These are phyloP conservation scores for Silene conica DNA, from an alignment of 148 eudicot genomes.

Conservation along the genomic window DNA sequence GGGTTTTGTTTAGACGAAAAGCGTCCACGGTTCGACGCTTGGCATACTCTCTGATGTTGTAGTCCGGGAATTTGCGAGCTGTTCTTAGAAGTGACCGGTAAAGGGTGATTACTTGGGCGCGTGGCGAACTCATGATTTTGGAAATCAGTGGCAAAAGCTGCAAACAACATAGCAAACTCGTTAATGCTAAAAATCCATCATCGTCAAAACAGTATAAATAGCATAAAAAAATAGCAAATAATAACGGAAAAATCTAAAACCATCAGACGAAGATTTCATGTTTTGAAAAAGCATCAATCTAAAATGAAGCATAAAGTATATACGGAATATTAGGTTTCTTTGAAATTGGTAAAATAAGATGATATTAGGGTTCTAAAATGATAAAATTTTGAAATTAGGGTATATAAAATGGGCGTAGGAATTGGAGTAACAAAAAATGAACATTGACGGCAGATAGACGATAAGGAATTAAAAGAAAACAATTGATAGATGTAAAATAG, in stretches of 20 bases:
- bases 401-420: background rate
- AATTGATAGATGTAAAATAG: too few species aligned
- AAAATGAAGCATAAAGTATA: background rate
- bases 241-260: background rate
- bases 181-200: background rate
- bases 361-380: background rate
- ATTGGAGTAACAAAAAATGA: background rate
- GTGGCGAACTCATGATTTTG: background rate
- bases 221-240: background rate
- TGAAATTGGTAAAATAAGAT: background rate
- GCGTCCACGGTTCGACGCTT: constrained; percentile 59
- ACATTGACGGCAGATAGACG: too few species aligned
- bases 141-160: background rate
- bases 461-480: too few species aligned
- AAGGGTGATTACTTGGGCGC: constrained; percentile 13
- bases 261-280: background rate
- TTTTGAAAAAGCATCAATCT: background rate
- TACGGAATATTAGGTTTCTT: too few species aligned
- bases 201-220: background rate
- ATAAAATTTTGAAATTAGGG: background rate
- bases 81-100: constrained; percentile 53
- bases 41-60: constrained; percentile 64
- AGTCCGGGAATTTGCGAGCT: constrained; percentile 49
- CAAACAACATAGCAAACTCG: background rate
- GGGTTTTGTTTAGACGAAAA: constrained; percentile 48